Base-by-base conservation (phyloP, 352 stramenopile species). In the Globisporangium polare region DNA sequence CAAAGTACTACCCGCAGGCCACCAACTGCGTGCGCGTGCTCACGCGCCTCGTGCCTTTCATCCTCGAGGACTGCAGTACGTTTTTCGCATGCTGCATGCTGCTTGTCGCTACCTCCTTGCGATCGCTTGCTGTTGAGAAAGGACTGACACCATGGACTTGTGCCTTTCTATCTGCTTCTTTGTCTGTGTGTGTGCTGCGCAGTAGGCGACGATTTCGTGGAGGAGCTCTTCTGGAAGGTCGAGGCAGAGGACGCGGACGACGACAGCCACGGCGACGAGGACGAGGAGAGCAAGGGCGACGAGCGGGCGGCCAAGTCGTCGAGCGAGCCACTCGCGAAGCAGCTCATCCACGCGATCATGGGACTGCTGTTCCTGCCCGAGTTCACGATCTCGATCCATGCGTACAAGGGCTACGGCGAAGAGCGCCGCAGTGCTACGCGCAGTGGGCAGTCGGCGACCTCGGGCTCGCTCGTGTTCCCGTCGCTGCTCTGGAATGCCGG, bases 1-100 rank as follows among this genome's bases (percentile, higher is more conserved):
- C 86, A 43, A 95, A 95, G 66, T 95, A 95, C 68, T 94, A 95
- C 54, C 74, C 83, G 41, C 84, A 95, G 65, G 86, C 86, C 13
- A 83, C 87, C 45, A 95, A 95, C 63, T 95, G 86, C 59, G 86
- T 89, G 59, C 83, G 86, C 39, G 83, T 95, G 39, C 67, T 95
- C 29, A 93, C 86, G 50, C 74, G 86, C 1, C 70, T 93, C 41
- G 84, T 95, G 60, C 85, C 86, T 5, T 95, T 94, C 69, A 93
- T 95, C 50, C 73, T 95, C 9, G 86, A 95, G 59, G 86, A 92
- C 55, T 67, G 59, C 22, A 79, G 74, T 73, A 29, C 59, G 64
- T 61, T 24, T 10, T 46, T 8, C 18, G 18, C 10, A 2, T 46
- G 20, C 0, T 22, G n/a, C n/a, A n/a, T 15, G 26, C 6, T 39